Evolutionary conservation across 176 grass and related monocot genomes (phyloP), one percentile per base, ranked within the genome.

Genomic region (Cenchrus americanus): DNA sequence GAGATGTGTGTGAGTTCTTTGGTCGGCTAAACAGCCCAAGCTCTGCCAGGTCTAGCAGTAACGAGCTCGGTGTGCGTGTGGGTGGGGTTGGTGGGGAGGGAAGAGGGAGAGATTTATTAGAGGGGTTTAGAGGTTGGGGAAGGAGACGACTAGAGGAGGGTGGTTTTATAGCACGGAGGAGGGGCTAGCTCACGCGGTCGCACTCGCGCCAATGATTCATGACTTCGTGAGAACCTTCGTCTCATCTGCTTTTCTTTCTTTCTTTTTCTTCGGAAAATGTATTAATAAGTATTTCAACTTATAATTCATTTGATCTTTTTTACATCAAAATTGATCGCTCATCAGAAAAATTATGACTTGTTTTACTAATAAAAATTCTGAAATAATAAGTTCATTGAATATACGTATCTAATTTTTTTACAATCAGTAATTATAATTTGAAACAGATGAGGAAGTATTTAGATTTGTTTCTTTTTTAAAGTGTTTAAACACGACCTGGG

Each of bases 151-250:
- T 23, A 32, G 26, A 60, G 57, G 58, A n/a, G 24, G 24, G 19
- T 27, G 24, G 50, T 79, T 78, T 88, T 88, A 88, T 88, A 84
- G 58, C 51, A 30, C 14, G 3, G 12, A 27, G 69, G 27, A 32
- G 47, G 47, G n/a, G 44, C 43, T 47, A 13, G 27, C 34, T 0
- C 41, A 5, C 40, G 6, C 9, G 26, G 26, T 65, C 40, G 10
- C 27, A 2, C 27, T 65, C 40, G 10, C 27, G 27, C 27, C 27
- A 30, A 30, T 1, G 27, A 30, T 30, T 30, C 27, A 30, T 30
- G 27, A 30, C 27, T 30, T 30, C 27, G 27, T 30, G 21, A 47
- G 5, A 44, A 70, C 19, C 67, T 70, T 14, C 10, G 18, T 13
- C 60, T 13, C 60, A 22, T 59, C 57, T 22, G 22, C 21, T 59